These are phyloP conservation scores for Piloderma croceum DNA, from an alignment of 768 basidiomycete species.

Conservation along the genomic window DNA sequence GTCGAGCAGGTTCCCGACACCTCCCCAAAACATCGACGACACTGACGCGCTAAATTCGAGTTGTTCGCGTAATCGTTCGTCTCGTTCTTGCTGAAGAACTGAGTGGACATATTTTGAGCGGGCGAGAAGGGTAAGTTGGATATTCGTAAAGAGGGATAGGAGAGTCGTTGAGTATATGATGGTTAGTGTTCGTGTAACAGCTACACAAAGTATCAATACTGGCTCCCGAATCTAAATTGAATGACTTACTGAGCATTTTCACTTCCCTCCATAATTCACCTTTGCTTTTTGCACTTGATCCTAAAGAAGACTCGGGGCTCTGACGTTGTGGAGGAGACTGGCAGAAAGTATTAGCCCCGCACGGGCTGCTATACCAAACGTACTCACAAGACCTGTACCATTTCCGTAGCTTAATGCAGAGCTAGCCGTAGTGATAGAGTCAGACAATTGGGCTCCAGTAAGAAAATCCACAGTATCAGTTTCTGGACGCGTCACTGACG, in stretches of 20 bases:
- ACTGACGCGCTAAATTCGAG: conserved; percentile 37
- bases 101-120: conserved; percentile 74
- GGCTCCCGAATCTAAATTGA: too few species aligned
- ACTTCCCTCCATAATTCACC: conserved; percentile 89
- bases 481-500: conserved; percentile 4
- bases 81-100: conserved; percentile 53
- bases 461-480: conserved; percentile 8
- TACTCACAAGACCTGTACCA: conserved; percentile 16
- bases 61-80: conserved; percentile 47
- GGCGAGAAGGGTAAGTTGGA: conserved; percentile 83
- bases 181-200: conserved; percentile 83
- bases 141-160: conserved; percentile 76
- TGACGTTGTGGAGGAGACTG: conserved; percentile 2
- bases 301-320: conserved; percentile 21
- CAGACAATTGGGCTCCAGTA: conserved; percentile 27
- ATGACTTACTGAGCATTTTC: conserved; percentile 72
- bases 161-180: conserved; percentile 82
- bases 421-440: conserved; percentile 34
- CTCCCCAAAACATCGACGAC: conserved; percentile 30
- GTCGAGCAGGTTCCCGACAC: conserved; percentile 15
- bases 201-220: conserved; percentile 43
- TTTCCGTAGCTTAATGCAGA: conserved; percentile 28
- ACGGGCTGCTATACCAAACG: conserved; percentile 18
- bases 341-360: conserved; percentile 5
- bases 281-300: conserved; percentile 47